Percentiles rank a stretch among this genome's conserved stretches.
phyloP scores from a whole-genome alignment of 2,329 filamentous ascomycete species.

The Colletotrichum caudatum region DNA sequence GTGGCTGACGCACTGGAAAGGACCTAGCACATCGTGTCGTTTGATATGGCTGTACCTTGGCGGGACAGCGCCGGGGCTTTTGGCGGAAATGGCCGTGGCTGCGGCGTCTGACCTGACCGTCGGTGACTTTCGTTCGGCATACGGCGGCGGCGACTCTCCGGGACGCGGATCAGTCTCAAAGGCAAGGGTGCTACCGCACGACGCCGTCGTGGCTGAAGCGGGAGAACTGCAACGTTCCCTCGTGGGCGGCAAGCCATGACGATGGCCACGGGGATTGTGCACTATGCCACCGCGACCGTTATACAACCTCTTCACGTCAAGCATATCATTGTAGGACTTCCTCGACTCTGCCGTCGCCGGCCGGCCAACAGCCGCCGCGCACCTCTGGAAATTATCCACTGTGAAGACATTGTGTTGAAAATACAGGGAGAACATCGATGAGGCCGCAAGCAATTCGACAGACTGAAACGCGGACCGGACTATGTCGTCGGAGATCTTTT shows the following conservation, averaged over 20 bases:
- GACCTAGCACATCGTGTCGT: neutral
- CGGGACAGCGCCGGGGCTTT: neutral
- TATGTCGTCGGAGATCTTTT: neutral
- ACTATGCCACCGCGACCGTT: neutral
- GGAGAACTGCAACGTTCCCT: conserved; percentile 1
- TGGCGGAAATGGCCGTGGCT: neutral
- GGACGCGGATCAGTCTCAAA: neutral
- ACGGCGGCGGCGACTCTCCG: conserved; percentile 1
- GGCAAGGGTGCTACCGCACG: neutral
- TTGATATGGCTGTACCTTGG: neutral
- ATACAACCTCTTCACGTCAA: neutral
- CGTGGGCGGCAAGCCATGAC: neutral
- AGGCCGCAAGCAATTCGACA: neutral
- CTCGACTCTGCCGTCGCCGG: neutral
- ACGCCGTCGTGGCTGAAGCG: neutral
- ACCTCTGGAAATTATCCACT: neutral
- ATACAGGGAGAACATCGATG: conserved; percentile 19
- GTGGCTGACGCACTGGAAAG: neutral
- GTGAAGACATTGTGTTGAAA: conserved; percentile 15
- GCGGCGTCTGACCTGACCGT: neutral
- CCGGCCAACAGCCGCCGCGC: neutral
- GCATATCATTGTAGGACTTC: conserved; percentile 4
- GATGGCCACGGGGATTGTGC: neutral
- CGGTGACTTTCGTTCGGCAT: neutral
- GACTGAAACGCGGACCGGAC: neutral